Evolutionary conservation across 257 asterid genomes (phyloP).

Genomic region (Jaltomata sinuosa): DNA sequence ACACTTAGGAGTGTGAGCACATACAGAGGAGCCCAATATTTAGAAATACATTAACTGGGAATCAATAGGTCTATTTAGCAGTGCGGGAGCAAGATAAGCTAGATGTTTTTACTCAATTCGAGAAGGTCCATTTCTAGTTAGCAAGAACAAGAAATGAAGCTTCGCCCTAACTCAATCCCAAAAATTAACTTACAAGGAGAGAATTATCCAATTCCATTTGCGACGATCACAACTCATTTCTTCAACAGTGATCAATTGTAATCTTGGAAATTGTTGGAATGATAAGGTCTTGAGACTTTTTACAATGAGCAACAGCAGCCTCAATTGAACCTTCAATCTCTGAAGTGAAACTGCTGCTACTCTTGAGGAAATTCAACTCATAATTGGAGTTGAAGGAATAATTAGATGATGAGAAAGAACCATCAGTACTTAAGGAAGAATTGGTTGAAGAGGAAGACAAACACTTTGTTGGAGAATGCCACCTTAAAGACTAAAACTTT

Average conservation of each 20-base stretch:
- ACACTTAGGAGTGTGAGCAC: not conserved
- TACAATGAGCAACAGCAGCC: conserved; percentile 68
- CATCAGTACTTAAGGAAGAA: conserved; percentile 16
- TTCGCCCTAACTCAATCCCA: no score
- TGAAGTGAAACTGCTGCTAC: conserved; percentile 32
- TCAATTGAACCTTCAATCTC: conserved; percentile 47
- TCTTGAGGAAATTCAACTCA: conserved; percentile 22
- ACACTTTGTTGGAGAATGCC: conserved; percentile 24
- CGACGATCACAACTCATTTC: not conserved
- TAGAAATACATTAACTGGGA: not conserved
- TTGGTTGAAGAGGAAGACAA: conserved; percentile 22
- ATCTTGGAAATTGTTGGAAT: not conserved
- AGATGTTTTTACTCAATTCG: not conserved
- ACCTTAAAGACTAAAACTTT: conserved; percentile 15
- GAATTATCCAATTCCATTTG: not conserved
- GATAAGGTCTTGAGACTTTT: conserved; percentile 31
- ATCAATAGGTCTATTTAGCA: not conserved
- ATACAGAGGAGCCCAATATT: not conserved
- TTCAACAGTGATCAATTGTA: not conserved
- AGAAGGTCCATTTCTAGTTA: not conserved
- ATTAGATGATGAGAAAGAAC: conserved; percentile 27
- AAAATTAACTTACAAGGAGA: not conserved
- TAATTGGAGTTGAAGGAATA: conserved; percentile 23
- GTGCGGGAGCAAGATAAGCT: not conserved
- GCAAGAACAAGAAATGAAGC: no score